Evolutionary conservation across 148 eudicot genomes (phyloP), one percentile per base, ranked within the genome.

Genomic region (Beta vulgaris): DNA sequence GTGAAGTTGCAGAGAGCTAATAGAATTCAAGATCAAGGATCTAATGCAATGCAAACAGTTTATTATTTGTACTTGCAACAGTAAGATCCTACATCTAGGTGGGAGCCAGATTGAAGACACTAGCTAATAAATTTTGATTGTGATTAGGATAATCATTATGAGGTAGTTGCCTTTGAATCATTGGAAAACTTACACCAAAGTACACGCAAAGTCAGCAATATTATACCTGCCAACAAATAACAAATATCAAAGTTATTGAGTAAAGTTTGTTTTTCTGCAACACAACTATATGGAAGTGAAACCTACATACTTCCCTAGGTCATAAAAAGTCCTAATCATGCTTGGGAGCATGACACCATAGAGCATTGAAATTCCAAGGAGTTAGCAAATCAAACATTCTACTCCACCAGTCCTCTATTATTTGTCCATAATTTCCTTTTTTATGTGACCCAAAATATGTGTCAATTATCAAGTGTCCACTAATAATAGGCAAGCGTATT

Each of bases 1-100:
- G 68, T 63, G 68, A 63, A 18, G 37, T 63, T 63, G 68, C 42
- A 36, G n/a, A 63, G 65, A 61, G 40, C 54, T 53, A 62, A 62
- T 8, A 62, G 63, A 32, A 26, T 6, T 16, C 28, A 26, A 9
- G 34, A 58, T 36, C 42, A 16, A 59, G 35, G 32, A 59, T 28
- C 36, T 59, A 29, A 34, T 62, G 42, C 26, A 29, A 34, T 62
- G 42, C 26, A 62, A 62, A 60, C 16, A 32, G 4, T 62, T 25
- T 36, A n/a, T n/a, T n/a, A n/a, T 35, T 18, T 35, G 13, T 18
- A 16, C 42, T 16, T 1, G 29, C 15, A 64, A 35, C 21, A 14
- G 9, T 29, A 62, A 21, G 46, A 64, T 37, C 23, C 7, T 32
- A 32, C 1, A 54, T 23, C 59, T 54, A 54, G 26, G 3, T 0